phyloP scores from a whole-genome alignment of 768 basidiomycete genomes.

The Russula sp. region DNA sequence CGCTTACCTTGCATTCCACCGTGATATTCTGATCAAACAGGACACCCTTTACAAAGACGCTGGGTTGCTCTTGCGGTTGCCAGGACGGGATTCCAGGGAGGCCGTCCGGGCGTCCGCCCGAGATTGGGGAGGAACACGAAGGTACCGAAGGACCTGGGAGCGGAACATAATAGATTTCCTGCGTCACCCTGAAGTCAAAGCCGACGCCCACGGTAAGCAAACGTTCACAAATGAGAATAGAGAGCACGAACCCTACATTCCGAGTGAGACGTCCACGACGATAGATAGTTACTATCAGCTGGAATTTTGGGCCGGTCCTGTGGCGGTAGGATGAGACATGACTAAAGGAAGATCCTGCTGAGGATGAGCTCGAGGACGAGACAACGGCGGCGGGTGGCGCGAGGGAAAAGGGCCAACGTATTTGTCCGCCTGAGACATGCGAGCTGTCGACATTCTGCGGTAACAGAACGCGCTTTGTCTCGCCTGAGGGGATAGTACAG shows the following conservation, averaged over 20 bases:
- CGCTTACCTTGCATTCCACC: conserved; percentile 19
- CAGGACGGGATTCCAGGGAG: neutral
- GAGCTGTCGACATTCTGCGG: conserved; percentile 10
- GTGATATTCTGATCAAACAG: neutral
- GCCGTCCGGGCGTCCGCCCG: neutral
- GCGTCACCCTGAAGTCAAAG: neutral
- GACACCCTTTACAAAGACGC: conserved; percentile 9
- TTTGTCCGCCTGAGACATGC: neutral
- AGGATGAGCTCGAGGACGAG: neutral
- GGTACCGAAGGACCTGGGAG: neutral
- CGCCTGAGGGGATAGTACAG: neutral
- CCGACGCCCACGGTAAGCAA: neutral
- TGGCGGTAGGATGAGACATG: neutral
- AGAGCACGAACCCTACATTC: conserved; percentile 13
- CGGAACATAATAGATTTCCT: neutral
- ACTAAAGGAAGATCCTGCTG: neutral
- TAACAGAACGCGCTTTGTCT: neutral
- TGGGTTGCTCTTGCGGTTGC: neutral
- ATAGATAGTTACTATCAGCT: conserved; percentile 13
- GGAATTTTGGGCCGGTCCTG: neutral
- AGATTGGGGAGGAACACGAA: neutral
- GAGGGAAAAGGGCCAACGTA: conserved; percentile 14
- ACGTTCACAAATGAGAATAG: neutral
- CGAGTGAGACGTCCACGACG: conserved; percentile 9
- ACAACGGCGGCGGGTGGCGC: neutral